Evolutionary conservation across 2,329 filamentous ascomycete genomes (phyloP).

Genomic region (Leptodontidium sp.): DNA sequence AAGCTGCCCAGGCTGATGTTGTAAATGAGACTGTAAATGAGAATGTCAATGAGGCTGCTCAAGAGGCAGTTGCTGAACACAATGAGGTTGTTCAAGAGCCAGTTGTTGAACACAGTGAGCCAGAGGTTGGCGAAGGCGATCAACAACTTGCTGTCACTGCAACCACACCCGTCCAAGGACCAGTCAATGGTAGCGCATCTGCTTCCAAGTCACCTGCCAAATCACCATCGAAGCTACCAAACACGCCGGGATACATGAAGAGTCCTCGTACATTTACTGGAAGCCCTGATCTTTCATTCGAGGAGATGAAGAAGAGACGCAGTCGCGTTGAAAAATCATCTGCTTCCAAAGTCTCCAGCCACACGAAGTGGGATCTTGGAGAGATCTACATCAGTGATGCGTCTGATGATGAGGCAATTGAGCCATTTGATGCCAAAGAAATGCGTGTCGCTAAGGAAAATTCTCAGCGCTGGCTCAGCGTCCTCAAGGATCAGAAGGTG

Average conservation of each 20-base stretch:
- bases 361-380: not conserved
- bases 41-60: not conserved
- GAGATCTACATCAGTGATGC: not conserved
- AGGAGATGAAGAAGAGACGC: not conserved
- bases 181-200: not conserved
- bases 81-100: not conserved
- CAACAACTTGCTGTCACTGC: not conserved
- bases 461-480: not conserved
- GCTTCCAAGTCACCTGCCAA: constrained; percentile 8
- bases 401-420: constrained; percentile 3
- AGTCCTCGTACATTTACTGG: not conserved
- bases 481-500: not conserved
- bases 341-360: not conserved
- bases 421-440: not conserved
- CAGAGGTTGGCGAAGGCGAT: not conserved
- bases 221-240: not conserved
- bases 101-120: not conserved
- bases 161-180: not conserved
- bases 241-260: not conserved
- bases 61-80: not conserved
- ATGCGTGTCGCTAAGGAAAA: not conserved
- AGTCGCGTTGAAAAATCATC: not conserved
- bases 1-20: not conserved
- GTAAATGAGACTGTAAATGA: not conserved
- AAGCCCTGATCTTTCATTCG: not conserved